Evolutionary conservation across 805 yeast species (phyloP), one percentile per base, ranked within the genome.

Genomic region (Zygosaccharomyces bailii): DNA sequence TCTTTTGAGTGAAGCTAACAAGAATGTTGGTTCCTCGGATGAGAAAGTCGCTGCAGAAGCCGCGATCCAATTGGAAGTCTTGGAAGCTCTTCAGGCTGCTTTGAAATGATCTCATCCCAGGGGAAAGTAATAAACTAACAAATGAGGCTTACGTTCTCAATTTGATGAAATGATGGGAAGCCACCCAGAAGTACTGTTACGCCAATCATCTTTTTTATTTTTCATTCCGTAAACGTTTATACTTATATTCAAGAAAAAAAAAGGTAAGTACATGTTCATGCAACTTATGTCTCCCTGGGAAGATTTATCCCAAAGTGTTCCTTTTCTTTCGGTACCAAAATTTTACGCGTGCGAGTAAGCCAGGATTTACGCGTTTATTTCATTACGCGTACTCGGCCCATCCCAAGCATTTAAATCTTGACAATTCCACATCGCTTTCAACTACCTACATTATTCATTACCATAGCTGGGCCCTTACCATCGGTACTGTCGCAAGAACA

Each of bases 31-130:
- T 49, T 84, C 95, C 49, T 71, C 91, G 39, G 97, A 86, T 59
- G 96, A 86, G 73, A 79, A 77, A 47, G 86, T 80, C 54, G 93
- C 95, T 59, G 95, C 96, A 55, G 95, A 86, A 74, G 98, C 98
- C 62, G 81, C 83, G 69, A 87, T 93, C 66, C 93, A 91, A 78
- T 76, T 91, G 65, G 97, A 93, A 74, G 96, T 93, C 46, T 81
- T 93, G 67, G 96, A 91, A 80, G 93, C 96, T 60, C 77, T 91
- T 67, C 84, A 86, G 69, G 79, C 58, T 7, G 65, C 60, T 43
- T 56, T 61, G 42, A 65, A 60, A 54, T 60, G 50, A 44, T 11
- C 27, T 21, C 9, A n/a, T 11, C 10, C 14, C 16, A 37, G 33
- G 19, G 24, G 14, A 11, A 25, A 25, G 21, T 25, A 30, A 17